Conservation (phyloP, 164 flowering plant species). For the Sedum album region DNA sequence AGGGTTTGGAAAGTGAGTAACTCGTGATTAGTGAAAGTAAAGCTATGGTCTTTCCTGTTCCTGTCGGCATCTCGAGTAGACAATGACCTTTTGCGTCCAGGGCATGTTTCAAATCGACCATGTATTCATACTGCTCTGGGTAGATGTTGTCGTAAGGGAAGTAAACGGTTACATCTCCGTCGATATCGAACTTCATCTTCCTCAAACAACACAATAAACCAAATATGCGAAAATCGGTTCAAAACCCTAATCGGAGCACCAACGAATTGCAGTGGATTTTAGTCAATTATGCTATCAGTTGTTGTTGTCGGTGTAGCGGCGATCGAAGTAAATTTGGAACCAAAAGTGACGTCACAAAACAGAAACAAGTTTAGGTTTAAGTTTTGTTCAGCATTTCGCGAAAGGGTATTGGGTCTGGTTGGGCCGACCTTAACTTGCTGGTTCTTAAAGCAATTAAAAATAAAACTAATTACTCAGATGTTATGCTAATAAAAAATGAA, state of each 20-base stretch:
- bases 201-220: not conserved
- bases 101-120: slow-evolving; percentile 87
- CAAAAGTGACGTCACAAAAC: no score
- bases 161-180: slow-evolving; percentile 82
- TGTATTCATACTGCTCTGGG: slow-evolving; percentile 90
- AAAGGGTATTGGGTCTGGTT: no score
- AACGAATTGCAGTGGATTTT: slow-evolving; percentile 3
- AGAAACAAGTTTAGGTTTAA: no score
- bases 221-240: not conserved
- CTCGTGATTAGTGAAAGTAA: slow-evolving; percentile 82
- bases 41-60: slow-evolving; percentile 97
- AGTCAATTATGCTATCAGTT: no score
- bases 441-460: no score
- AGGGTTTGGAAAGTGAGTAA: slow-evolving; percentile 62
- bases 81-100: slow-evolving; percentile 91
- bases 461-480: no score
- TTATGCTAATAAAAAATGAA: no score
- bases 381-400: no score
- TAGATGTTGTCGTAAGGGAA: slow-evolving; percentile 95
- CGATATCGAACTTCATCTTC: slow-evolving; percentile 69
- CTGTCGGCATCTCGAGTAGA: slow-evolving; percentile 99
- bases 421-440: no score
- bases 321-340: no score
- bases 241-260: not conserved
- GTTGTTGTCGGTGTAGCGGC: no score